These are phyloP conservation scores for Marasmius sp. DNA, from an alignment of 1,284 basidiomycete genomes.

Conservation along the genomic window DNA sequence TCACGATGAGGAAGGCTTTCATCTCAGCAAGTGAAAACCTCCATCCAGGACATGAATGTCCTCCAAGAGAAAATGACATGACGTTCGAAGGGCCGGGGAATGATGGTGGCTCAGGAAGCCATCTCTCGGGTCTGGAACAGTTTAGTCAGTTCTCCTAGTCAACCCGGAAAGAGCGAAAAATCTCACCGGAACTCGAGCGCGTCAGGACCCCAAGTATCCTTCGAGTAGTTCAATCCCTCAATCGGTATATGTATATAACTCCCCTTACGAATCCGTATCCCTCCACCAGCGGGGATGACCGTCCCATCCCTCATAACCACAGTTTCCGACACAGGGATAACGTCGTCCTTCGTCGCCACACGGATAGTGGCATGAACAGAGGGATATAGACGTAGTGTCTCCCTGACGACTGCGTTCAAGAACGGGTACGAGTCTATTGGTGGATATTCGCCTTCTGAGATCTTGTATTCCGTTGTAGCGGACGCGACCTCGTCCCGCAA, in stretches of 20 bases:
- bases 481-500: slow-evolving; percentile 40
- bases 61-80: slow-evolving; percentile 56
- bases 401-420: slow-evolving; percentile 55
- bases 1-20: slow-evolving; percentile 46
- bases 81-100: slow-evolving; percentile 48
- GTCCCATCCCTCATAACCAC: slow-evolving; percentile 46
- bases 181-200: slow-evolving; percentile 49
- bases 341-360: slow-evolving; percentile 47
- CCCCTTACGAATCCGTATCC: slow-evolving; percentile 46
- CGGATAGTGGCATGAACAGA: slow-evolving; percentile 55
- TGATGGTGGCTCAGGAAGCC: slow-evolving; percentile 35
- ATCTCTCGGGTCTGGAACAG: slow-evolving; percentile 46
- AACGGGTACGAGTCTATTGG: slow-evolving; percentile 47
- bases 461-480: neutral
- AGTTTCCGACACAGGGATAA: slow-evolving; percentile 50
- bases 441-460: slow-evolving; percentile 22
- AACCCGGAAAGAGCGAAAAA: neutral
- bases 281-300: slow-evolving; percentile 27
- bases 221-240: slow-evolving; percentile 49
- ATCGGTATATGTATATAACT: slow-evolving; percentile 56
- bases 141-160: slow-evolving; percentile 4
- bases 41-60: slow-evolving; percentile 47
- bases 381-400: slow-evolving; percentile 50
- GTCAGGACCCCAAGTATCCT: slow-evolving; percentile 54
- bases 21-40: slow-evolving; percentile 46